Base-by-base conservation (phyloP, 2,329 filamentous ascomycete genomes). In the Ustulina deusta region DNA sequence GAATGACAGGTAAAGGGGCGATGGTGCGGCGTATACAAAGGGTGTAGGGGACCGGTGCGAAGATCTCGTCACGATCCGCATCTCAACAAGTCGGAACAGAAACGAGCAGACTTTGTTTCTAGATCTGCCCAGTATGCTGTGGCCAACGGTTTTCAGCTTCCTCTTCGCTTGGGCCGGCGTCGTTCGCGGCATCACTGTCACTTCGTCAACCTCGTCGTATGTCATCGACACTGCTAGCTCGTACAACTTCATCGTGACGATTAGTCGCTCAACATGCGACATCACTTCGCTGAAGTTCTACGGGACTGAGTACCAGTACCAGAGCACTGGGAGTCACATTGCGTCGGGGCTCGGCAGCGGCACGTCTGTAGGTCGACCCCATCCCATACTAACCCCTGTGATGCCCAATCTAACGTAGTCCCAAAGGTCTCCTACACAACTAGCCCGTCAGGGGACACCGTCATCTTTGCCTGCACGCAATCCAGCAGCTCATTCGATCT, bases 381-480 rank as follows among this genome's bases (percentile, higher is more conserved):
- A 76, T 36, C 81, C 83, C 70, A 72, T 84, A 40, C 80, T 82
- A 42, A 25, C 17, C 42, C 4, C 17, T 22, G 22, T 22, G 29
- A 29, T 56, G n/a, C n/a, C 20, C 11, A 57, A 38, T 83, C 82
- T 75, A 84, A 87, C 60, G 80, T 79, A 34, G 1, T 34, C 3
- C 20, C 32, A 13, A 59, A 70, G 69, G 69, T 71, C 52, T 64
- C 69, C 11, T 71, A 71, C 42, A 66, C 55, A 48, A 58, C 65
- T 64, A 80, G 68, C 56, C 32, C 68, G 2, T 71, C 81, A 65
- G 80, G 86, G 15, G 79, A 83, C 49, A 85, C 85, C 71, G 82
- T 85, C 48, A 86, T 86, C 70, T 81, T 87, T 36, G 84, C 83
- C n/a, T 87, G 85, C 70, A 81, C 79, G 2, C 84, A 85, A 0